Evolutionary conservation across 1,284 basidiomycete species (phyloP).

Genomic region (Boletus mariae): DNA sequence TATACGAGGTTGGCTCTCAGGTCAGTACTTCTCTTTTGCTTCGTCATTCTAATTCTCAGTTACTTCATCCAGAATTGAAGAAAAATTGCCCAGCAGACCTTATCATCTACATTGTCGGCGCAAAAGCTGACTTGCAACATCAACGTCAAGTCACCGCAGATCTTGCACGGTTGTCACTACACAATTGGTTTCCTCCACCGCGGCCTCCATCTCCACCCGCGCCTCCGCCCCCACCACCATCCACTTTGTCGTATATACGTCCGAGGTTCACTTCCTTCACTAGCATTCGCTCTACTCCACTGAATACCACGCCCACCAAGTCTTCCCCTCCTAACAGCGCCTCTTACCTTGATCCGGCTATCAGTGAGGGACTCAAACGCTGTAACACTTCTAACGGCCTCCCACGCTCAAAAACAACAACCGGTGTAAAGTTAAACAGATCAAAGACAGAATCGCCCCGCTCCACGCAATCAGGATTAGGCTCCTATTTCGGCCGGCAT

Average conservation of each 20-base stretch:
- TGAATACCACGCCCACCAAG: slow-evolving; percentile 36
- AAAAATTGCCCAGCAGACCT: slow-evolving; percentile 82
- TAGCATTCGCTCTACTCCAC: slow-evolving; percentile 59
- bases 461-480: slow-evolving; percentile 53
- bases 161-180: slow-evolving; percentile 74
- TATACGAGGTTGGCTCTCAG: slow-evolving; percentile 91
- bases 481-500: slow-evolving; percentile 48
- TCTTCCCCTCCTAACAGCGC: slow-evolving; percentile 47
- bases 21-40: slow-evolving; percentile 33
- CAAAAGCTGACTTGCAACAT: slow-evolving; percentile 77
- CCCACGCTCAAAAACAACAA: slow-evolving; percentile 36
- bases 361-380: slow-evolving; percentile 42
- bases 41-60: slow-evolving; percentile 5
- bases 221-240: slow-evolving; percentile 56
- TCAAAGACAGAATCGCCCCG: slow-evolving; percentile 44
- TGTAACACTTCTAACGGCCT: slow-evolving; percentile 45
- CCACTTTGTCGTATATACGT: slow-evolving; percentile 79
- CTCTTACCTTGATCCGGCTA: slow-evolving; percentile 51
- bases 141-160: slow-evolving; percentile 75
- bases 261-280: slow-evolving; percentile 82
- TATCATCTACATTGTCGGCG: slow-evolving; percentile 89
- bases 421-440: slow-evolving; percentile 37
- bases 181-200: slow-evolving; percentile 81
- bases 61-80: slow-evolving; percentile 65
- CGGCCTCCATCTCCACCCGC: slow-evolving; percentile 57